Evolutionary conservation across 176 grass and related monocot species (phyloP).

Genomic region (Oryza brachyantha): DNA sequence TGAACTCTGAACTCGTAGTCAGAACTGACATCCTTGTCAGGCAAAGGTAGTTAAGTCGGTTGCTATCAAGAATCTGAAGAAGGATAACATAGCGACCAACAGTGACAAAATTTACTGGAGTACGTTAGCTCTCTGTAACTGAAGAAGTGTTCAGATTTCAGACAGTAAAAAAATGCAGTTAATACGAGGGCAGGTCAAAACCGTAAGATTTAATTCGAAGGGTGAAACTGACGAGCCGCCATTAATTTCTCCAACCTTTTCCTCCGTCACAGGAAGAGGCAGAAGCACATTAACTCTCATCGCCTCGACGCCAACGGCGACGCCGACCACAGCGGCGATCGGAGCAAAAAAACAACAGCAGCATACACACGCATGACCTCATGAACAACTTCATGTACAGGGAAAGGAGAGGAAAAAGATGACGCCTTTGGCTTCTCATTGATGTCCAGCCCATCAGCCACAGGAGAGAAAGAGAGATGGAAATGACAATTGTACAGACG

Average conservation of each 20-base stretch:
- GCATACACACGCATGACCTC: background rate
- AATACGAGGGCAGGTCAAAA: background rate
- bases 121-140: background rate
- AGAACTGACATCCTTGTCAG: constrained; percentile 2
- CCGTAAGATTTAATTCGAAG: constrained; percentile 19
- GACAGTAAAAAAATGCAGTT: background rate
- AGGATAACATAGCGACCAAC: background rate
- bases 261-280: constrained; percentile 42
- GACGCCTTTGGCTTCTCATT: background rate
- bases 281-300: constrained; percentile 35
- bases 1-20: background rate
- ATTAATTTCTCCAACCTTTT: constrained; percentile 18
- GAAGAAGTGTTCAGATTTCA: background rate
- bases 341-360: background rate
- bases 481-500: background rate
- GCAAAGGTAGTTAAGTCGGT: background rate
- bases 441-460: background rate
- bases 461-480: background rate
- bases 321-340: background rate
- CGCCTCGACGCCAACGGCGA: background rate
- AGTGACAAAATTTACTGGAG: background rate
- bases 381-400: background rate
- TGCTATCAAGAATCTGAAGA: background rate
- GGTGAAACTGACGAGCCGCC: constrained; percentile 22
- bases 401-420: background rate